Percentiles rank a stretch among this genome's conserved stretches.
phyloP scores from a whole-genome alignment of 2,329 filamentous ascomycete genomes.

The Botrytis fragariae region DNA sequence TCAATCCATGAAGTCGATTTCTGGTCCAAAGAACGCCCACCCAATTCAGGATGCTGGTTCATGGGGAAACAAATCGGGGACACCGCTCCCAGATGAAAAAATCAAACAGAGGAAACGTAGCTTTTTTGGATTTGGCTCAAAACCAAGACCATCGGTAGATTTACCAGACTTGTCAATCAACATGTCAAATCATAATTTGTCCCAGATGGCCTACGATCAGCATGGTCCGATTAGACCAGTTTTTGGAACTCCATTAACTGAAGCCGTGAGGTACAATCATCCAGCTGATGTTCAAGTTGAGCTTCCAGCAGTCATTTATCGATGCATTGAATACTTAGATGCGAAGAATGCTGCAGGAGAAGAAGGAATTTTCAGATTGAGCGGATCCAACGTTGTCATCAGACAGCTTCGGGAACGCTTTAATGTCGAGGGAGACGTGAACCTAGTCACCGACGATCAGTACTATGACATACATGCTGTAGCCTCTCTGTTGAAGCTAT shows the following conservation, averaged over 20 bases:
- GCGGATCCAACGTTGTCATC: slow-evolving; percentile 94
- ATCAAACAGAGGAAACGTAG: slow-evolving; percentile 72
- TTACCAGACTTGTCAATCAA: slow-evolving; percentile 54
- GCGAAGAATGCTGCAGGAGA: slow-evolving; percentile 77
- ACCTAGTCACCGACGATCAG: slow-evolving; percentile 75
- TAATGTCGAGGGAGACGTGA: slow-evolving; percentile 88
- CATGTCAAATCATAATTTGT: slow-evolving; percentile 46
- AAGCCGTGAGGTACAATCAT: slow-evolving; percentile 79
- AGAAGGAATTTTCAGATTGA: slow-evolving; percentile 94
- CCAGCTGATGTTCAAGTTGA: slow-evolving; percentile 71
- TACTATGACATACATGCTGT: slow-evolving; percentile 97
- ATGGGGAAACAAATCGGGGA: slow-evolving; percentile 77
- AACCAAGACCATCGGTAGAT: slow-evolving; percentile 57
- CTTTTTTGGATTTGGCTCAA: slow-evolving; percentile 68
- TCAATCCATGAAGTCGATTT: slow-evolving; percentile 60
- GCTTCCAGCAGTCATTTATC: slow-evolving; percentile 88
- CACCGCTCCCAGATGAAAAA: slow-evolving; percentile 65
- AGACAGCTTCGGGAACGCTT: slow-evolving; percentile 89
- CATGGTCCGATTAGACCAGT: slow-evolving; percentile 63
- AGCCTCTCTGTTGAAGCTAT: slow-evolving; percentile 89
- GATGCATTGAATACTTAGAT: slow-evolving; percentile 90
- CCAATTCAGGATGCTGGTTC: slow-evolving; percentile 78
- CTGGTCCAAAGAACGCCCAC: slow-evolving; percentile 78
- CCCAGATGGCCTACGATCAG: slow-evolving; percentile 44
- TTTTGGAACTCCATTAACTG: slow-evolving; percentile 81